These are phyloP conservation scores for Themeda triandra DNA, from an alignment of 176 grass and related monocot genomes.

Conservation along the genomic window DNA sequence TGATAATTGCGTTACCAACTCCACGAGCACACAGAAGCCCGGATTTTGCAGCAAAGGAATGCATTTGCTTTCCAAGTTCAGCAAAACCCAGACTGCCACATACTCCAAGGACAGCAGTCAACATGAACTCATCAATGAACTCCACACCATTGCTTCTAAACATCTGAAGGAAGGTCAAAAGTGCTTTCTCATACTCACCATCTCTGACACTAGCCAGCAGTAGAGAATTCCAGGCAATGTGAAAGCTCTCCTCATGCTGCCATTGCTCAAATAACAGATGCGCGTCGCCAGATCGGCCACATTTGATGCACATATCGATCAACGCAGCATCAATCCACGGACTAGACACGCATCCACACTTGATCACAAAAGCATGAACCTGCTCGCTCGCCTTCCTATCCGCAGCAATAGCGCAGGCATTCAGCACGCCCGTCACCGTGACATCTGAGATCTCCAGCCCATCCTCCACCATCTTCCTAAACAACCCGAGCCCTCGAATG, in stretches of 20 bases:
- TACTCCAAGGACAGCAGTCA: conserved; percentile 51
- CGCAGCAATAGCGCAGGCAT: conserved; percentile 57
- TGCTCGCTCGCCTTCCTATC: conserved; percentile 64
- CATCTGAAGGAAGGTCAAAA: conserved; percentile 44
- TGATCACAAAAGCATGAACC: conserved; percentile 58
- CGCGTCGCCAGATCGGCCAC: conserved; percentile 50
- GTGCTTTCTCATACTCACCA: conserved; percentile 50
- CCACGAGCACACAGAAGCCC: conserved; percentile 36
- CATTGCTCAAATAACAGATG: conserved; percentile 43
- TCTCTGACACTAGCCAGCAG: conserved; percentile 43
- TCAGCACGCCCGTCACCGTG: conserved; percentile 50
- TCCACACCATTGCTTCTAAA: conserved; percentile 22
- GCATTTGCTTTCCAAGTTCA: conserved; percentile 61
- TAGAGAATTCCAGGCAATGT: conserved; percentile 60
- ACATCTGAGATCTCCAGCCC: conserved; percentile 59
- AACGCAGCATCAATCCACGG: conserved; percentile 62
- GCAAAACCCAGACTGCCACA: conserved; percentile 49
- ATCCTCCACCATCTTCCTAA: conserved; percentile 48
- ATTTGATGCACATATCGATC: conserved; percentile 69
- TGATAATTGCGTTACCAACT: conserved; percentile 52
- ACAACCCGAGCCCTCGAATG: conserved; percentile 35
- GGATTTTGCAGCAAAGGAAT: conserved; percentile 53
- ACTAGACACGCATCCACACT: conserved; percentile 47
- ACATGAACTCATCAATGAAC: conserved; percentile 51
- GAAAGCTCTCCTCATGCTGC: conserved; percentile 47